Evolutionary conservation across 2,329 filamentous ascomycete species (phyloP).

Genomic region (Colletotrichum tanaceti): DNA sequence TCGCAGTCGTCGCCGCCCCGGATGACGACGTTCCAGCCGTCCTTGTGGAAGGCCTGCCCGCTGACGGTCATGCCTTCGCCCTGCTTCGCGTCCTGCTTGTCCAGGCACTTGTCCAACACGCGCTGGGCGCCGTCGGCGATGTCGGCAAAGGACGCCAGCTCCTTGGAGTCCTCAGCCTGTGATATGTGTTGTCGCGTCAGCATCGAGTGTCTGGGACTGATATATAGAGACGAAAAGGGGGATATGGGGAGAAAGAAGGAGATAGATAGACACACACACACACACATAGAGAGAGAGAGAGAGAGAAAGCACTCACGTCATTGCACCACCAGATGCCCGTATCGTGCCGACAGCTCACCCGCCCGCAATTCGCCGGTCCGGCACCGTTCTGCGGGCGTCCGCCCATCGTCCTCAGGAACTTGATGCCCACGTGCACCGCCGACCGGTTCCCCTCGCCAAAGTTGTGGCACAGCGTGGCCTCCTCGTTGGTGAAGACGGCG

Average conservation of each 20-base stretch:
- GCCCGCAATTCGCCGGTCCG: slow-evolving; percentile 25
- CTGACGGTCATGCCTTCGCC: slow-evolving; percentile 26
- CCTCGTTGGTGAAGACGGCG: not conserved
- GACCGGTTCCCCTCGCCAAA: slow-evolving; percentile 26
- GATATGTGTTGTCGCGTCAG: too few relatives aligned
- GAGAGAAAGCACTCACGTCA: slow-evolving; percentile 5
- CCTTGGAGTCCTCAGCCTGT: slow-evolving; percentile 14
- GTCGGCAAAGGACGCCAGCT: slow-evolving; percentile 26
- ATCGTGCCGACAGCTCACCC: slow-evolving; percentile 25
- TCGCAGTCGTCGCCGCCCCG: slow-evolving; percentile 20
- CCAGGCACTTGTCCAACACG: slow-evolving; percentile 21
- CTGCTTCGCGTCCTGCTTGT: slow-evolving; percentile 31
- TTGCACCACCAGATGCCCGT: slow-evolving; percentile 34
- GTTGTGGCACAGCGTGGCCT: slow-evolving; percentile 21
- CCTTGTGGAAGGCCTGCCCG: slow-evolving; percentile 28
- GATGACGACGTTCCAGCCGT: slow-evolving; percentile 27
- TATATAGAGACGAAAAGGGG: not conserved
- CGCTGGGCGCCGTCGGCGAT: slow-evolving; percentile 32
- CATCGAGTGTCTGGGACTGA: not conserved
- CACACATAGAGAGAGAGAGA: too few relatives aligned
- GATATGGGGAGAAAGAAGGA: too few relatives aligned
- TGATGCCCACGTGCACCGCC: slow-evolving; percentile 12
- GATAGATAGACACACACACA: too few relatives aligned
- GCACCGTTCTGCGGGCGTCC: slow-evolving; percentile 28
- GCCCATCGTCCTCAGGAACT: slow-evolving; percentile 11